Conservation (phyloP, 768 basidiomycete species). For the Sporobolomyces roseus region DNA sequence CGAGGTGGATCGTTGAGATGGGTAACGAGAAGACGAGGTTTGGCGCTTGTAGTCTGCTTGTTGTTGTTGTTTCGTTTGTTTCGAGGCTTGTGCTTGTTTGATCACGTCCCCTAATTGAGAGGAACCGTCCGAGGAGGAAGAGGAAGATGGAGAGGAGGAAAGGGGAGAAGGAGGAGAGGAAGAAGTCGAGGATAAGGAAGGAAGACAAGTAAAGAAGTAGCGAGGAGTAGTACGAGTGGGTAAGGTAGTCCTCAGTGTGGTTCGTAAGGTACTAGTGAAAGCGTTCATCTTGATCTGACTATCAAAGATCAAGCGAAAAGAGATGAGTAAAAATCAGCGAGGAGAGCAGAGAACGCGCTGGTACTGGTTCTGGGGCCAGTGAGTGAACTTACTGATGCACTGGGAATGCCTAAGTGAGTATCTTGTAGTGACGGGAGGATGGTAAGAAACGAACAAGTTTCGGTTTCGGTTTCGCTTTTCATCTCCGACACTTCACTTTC, state of each 20-base stretch:
- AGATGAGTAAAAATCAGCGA: background rate
- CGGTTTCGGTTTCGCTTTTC: too few relatives aligned
- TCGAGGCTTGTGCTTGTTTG: background rate
- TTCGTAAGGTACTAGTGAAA: constrained; percentile 6
- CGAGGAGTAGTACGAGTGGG: too few relatives aligned
- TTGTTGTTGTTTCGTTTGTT: background rate
- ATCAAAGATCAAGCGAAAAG: background rate
- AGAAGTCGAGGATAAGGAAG: too few relatives aligned
- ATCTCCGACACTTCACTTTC: background rate
- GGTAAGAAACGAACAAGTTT: background rate
- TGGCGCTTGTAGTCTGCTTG: background rate
- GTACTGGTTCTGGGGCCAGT: too few relatives aligned
- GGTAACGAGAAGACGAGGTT: background rate
- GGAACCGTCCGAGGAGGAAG: background rate
- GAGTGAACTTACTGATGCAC: too few relatives aligned
- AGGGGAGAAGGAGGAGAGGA: background rate
- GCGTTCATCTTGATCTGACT: constrained; percentile 12
- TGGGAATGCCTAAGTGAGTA: too few relatives aligned
- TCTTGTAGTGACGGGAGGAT: background rate
- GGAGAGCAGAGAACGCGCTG: too few relatives aligned
- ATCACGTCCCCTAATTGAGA: constrained; percentile 10
- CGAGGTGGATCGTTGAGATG: too few relatives aligned
- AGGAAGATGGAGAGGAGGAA: background rate
- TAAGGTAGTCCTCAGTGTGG: background rate
- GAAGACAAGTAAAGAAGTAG: too few relatives aligned